Conservation (phyloP, 441 rosid genomes). For the Adansonia grandidieri region DNA sequence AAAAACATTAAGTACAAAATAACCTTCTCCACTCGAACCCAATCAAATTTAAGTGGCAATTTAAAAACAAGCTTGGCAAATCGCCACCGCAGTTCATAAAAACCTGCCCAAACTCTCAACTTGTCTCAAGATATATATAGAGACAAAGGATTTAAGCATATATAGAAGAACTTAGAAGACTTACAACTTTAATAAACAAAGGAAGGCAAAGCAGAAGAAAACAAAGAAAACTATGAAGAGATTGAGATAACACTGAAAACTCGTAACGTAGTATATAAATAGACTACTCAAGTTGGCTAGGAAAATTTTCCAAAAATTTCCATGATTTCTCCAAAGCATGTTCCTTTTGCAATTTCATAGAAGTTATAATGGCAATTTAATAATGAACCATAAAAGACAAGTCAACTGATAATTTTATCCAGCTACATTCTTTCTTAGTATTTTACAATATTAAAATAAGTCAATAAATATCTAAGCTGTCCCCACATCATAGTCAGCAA, state of each 20-base stretch:
- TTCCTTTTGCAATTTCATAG: not conserved
- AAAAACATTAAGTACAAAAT: not conserved
- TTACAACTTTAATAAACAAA: not conserved
- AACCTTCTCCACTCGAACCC: not conserved
- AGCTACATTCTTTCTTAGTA: not conserved
- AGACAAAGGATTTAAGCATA: not conserved
- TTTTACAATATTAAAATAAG: not conserved
- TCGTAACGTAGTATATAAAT: not conserved
- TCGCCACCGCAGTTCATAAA: not conserved
- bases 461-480: not conserved
- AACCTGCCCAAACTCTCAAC: not conserved
- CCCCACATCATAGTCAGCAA: not conserved
- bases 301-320: not conserved
- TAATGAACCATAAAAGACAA: not conserved
- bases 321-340: not conserved
- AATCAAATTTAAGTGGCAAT: not conserved
- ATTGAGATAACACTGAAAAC: conserved; percentile 3
- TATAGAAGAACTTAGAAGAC: conserved; percentile 2
- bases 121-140: not conserved
- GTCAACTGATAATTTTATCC: not conserved
- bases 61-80: conserved; percentile 3
- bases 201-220: not conserved
- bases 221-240: not conserved
- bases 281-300: not conserved
- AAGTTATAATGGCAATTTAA: not conserved